phyloP scores from a whole-genome alignment of 768 basidiomycete species.

The Phylloporus arenicola region DNA sequence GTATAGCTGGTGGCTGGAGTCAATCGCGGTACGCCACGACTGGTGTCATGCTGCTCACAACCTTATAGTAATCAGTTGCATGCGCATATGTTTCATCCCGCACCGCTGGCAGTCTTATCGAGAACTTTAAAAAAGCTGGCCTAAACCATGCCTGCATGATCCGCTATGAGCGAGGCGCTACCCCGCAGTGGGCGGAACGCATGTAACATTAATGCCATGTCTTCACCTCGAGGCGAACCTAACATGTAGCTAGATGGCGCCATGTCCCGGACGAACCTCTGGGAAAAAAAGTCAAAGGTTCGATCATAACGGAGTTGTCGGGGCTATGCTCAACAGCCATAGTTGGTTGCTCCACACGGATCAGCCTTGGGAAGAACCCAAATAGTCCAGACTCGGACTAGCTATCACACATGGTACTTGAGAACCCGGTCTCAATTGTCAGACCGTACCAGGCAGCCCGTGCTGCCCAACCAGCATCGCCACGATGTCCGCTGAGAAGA shows the following conservation, averaged over 20 bases:
- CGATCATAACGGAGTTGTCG: constrained; percentile 25
- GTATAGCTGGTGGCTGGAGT: background rate
- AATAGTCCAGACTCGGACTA: constrained; percentile 6
- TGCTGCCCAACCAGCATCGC: constrained; percentile 19
- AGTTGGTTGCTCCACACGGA: constrained; percentile 12
- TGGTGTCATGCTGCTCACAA: constrained; percentile 3
- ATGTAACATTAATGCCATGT: constrained; percentile 2
- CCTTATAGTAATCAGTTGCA: constrained; percentile 3
- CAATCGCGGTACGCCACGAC: constrained; percentile 13
- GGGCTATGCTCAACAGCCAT: constrained; percentile 26
- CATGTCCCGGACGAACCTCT: constrained; percentile 11
- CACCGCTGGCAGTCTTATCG: background rate
- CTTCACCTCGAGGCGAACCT: constrained; percentile 7
- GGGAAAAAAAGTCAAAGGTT: constrained; percentile 19
- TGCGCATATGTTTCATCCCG: constrained; percentile 1
- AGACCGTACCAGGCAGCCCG: constrained; percentile 9
- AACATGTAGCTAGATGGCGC: constrained; percentile 3
- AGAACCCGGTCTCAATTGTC: constrained; percentile 19
- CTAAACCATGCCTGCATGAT: constrained; percentile 13
- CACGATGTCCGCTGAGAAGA: constrained; percentile 19
- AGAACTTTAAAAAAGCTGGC: background rate
- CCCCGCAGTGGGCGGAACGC: constrained; percentile 1
- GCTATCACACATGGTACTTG: constrained; percentile 3
- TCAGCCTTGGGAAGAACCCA: constrained; percentile 4
- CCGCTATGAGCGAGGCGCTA: constrained; percentile 1